A percentile compares a stretch with the other conserved stretches of the same genome.
These are phyloP conservation scores for Apiotrichum sp. DNA, from an alignment of 1,284 basidiomycete genomes.

Conservation along the genomic window DNA sequence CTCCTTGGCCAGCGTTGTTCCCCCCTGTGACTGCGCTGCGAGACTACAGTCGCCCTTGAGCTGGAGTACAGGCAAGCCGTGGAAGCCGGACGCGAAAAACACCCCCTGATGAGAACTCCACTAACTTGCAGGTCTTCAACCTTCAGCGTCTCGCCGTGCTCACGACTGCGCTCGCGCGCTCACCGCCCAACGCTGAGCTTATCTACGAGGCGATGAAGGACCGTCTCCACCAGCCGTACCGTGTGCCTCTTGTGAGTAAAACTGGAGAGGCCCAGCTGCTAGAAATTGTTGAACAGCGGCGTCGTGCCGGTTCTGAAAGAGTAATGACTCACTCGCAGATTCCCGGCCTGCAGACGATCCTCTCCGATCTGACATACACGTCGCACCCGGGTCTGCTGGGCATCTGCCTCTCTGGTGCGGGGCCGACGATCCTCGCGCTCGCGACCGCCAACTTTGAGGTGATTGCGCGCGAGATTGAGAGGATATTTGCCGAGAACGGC, in stretches of 20 bases:
- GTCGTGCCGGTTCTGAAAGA: too few species aligned
- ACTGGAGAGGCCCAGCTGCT: neutral
- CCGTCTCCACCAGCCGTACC: slow-evolving; percentile 93
- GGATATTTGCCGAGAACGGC: slow-evolving; percentile 63
- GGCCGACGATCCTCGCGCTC: slow-evolving; percentile 95
- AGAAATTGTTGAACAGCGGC: too few species aligned
- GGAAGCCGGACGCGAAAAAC: too few species aligned
- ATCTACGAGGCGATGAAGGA: slow-evolving; percentile 99
- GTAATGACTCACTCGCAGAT: slow-evolving; percentile 55
- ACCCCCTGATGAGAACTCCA: neutral
- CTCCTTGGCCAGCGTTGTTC: too few species aligned
- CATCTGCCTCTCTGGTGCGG: slow-evolving; percentile 95
- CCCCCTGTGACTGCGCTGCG: too few species aligned
- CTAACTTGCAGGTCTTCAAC: slow-evolving; percentile 76
- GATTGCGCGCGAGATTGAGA: slow-evolving; percentile 72
- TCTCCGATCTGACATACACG: slow-evolving; percentile 75
- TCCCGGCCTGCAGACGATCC: slow-evolving; percentile 86
- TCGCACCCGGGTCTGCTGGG: slow-evolving; percentile 91
- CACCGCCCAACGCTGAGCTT: slow-evolving; percentile 84
- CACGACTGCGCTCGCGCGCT: slow-evolving; percentile 84
- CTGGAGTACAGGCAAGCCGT: too few species aligned
- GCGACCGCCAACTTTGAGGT: slow-evolving; percentile 75
- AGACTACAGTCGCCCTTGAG: too few species aligned
- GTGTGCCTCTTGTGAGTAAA: slow-evolving; percentile 61
- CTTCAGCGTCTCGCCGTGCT: slow-evolving; percentile 95